phyloP scores from a whole-genome alignment of 1,139 yeast species.

The Saccharomyces pastorianus region DNA sequence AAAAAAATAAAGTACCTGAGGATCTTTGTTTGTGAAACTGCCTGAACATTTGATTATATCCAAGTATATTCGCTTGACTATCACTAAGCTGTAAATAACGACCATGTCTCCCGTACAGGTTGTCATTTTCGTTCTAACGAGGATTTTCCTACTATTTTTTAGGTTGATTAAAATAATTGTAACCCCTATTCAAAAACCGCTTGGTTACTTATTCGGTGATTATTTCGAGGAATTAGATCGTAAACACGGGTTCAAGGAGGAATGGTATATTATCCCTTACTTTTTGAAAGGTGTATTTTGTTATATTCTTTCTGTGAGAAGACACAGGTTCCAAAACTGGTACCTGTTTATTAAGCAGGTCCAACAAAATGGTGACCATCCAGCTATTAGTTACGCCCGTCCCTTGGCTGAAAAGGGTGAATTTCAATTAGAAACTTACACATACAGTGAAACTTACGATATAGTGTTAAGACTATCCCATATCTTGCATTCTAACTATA shows the following conservation, averaged over 20 bases:
- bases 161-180: slow-evolving; percentile 17
- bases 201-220: slow-evolving; percentile 14
- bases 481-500: slow-evolving; percentile 55
- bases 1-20: not conserved
- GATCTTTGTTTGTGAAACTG: not conserved
- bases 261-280: slow-evolving; percentile 41
- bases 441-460: slow-evolving; percentile 62
- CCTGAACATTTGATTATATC: not conserved
- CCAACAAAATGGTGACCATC: slow-evolving; percentile 41
- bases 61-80: not conserved
- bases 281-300: slow-evolving; percentile 38
- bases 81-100: not conserved
- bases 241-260: slow-evolving; percentile 48
- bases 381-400: slow-evolving; percentile 57
- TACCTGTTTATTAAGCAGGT: slow-evolving; percentile 52
- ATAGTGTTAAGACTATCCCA: slow-evolving; percentile 58
- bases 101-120: slow-evolving; percentile 7
- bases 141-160: slow-evolving; percentile 12
- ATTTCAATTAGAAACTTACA: slow-evolving; percentile 54
- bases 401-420: slow-evolving; percentile 42
- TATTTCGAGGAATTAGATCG: slow-evolving; percentile 37
- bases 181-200: slow-evolving; percentile 11
- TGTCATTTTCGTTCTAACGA: slow-evolving; percentile 10
- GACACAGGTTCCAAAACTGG: slow-evolving; percentile 57
- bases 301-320: slow-evolving; percentile 37